A percentile compares a stretch with the other conserved stretches of the same genome.
Conservation (phyloP, 495 filamentous ascomycete genomes). For the Aspergillus hancockii region DNA sequence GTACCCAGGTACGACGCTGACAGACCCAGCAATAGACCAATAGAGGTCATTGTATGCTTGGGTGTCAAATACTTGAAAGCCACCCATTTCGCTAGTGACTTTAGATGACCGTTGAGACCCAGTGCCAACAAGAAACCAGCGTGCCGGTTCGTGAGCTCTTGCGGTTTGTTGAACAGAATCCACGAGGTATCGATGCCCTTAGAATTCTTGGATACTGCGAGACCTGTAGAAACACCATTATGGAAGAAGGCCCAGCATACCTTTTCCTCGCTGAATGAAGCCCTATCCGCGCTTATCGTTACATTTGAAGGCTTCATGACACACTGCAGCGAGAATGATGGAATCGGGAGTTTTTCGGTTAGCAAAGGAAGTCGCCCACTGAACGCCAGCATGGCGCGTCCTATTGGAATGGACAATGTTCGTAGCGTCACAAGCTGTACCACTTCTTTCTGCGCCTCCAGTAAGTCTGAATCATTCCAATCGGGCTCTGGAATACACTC, state of each 20-base stretch:
- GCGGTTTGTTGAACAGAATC: slow-evolving; percentile 97
- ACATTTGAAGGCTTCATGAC: slow-evolving; percentile 88
- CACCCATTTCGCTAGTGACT: slow-evolving; percentile 92
- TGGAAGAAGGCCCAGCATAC: slow-evolving; percentile 98
- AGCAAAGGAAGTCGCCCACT: slow-evolving; percentile 79
- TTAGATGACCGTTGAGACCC: slow-evolving; percentile 94
- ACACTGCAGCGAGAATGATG: slow-evolving; percentile 84
- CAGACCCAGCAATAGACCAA: slow-evolving; percentile 87
- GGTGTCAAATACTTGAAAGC: slow-evolving; percentile 98
- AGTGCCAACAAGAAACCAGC: slow-evolving; percentile 90
- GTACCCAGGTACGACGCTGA: slow-evolving; percentile 93
- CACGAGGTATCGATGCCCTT: slow-evolving; percentile 96
- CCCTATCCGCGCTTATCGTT: slow-evolving; percentile 83
- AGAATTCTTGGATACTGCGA: slow-evolving; percentile 86
- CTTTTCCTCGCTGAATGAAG: slow-evolving; percentile 86
- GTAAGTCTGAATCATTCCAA: slow-evolving; percentile 81
- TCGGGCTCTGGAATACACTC: slow-evolving; percentile 72
- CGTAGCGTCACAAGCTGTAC: slow-evolving; percentile 81
- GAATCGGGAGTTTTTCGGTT: slow-evolving; percentile 84
- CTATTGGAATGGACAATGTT: slow-evolving; percentile 83
- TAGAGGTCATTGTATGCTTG: slow-evolving; percentile 98
- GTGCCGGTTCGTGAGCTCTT: slow-evolving; percentile 88
- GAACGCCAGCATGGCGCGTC: slow-evolving; percentile 81
- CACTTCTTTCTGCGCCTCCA: slow-evolving; percentile 90
- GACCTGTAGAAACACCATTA: slow-evolving; percentile 83